phyloP scores from a whole-genome alignment of 495 filamentous ascomycete species.

The Hypoxylon fragiforme region DNA sequence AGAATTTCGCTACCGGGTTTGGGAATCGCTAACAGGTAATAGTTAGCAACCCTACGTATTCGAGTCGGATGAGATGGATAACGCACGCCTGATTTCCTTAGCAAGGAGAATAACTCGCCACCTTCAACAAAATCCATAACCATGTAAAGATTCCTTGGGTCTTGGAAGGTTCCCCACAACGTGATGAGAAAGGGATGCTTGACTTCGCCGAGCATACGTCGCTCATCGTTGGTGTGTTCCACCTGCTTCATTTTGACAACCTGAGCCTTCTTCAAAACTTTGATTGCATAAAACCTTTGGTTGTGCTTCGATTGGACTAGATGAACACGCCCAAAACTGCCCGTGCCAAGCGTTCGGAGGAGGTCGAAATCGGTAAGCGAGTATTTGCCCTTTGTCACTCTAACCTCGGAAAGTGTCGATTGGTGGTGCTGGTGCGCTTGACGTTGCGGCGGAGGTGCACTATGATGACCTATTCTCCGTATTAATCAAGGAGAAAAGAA shows the following conservation, averaged over 20 bases:
- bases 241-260: slow-evolving; percentile 99
- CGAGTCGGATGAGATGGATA: background rate
- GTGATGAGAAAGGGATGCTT: slow-evolving; percentile 98
- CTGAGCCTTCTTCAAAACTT: slow-evolving; percentile 96
- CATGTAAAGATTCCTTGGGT: slow-evolving; percentile 95
- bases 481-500: slow-evolving; percentile 30
- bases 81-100: slow-evolving; percentile 94
- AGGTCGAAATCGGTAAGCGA: slow-evolving; percentile 85
- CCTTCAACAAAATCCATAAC: slow-evolving; percentile 99
- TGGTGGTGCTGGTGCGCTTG: slow-evolving; percentile 17
- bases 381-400: slow-evolving; percentile 97
- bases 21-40: slow-evolving; percentile 78
- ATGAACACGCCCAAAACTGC: slow-evolving; percentile 95
- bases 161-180: slow-evolving; percentile 97
- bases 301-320: slow-evolving; percentile 97
- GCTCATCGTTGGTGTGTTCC: slow-evolving; percentile 97
- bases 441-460: slow-evolving; percentile 43
- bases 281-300: slow-evolving; percentile 95
- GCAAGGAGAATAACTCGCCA: slow-evolving; percentile 91
- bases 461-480: slow-evolving; percentile 30
- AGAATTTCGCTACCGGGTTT: slow-evolving; percentile 98
- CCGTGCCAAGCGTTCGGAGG: slow-evolving; percentile 88
- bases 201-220: slow-evolving; percentile 89
- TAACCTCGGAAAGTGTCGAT: slow-evolving; percentile 42
- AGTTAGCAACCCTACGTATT: slow-evolving; percentile 4